Evolutionary conservation across 2,329 filamentous ascomycete species (phyloP), one percentile per base, ranked within the genome.

Genomic region (Pyrenophora tritici-repentis): DNA sequence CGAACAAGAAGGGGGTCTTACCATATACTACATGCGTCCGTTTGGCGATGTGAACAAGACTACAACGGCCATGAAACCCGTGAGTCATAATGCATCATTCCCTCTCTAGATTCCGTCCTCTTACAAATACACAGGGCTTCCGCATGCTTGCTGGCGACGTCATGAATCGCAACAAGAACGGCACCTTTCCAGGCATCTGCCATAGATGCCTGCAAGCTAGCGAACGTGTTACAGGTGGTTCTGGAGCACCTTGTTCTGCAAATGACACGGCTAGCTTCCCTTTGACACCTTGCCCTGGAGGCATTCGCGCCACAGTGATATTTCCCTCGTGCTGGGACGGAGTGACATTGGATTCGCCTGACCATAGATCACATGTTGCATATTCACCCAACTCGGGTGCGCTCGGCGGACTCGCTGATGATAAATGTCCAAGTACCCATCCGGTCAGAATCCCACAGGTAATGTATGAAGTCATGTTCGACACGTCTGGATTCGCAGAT

Each of bases 361-460:
- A 86, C 68, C 83, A 86, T 75, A 79, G 78, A 70, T 76, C 76
- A 57, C 85, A 79, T 60, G 74, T 78, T 4, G 67, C 75, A 7
- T 78, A 78, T 55, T 55, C 65, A 1, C 41, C 41, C 13, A 31
- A 31, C 16, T 4, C 22, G 3, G 26, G 7, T 13, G 32, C 22
- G 12, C 18, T 22, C 36, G 18, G 18, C 33, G 29, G 29, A 4
- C 40, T 42, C 6, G 40, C 40, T 4, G 40, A 31, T 14, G 40
- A 33, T 24, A 59, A 67, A 13, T 79, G 77, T 55, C 76, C 76
- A 1, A 63, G 70, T 0, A 70, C 68, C 0, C 74, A 76, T 65
- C 76, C 76, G 0, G 71, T 80, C 7, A 65, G 73, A 24, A 74
- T 78, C 48, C 77, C 78, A 8, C 77, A 80, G 66, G 58, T 79